A percentile compares a stretch with the other conserved stretches of the same genome.
Evolutionary conservation across 2,329 filamentous ascomycete species (phyloP).

Genomic region (Juglanconis sp.): DNA sequence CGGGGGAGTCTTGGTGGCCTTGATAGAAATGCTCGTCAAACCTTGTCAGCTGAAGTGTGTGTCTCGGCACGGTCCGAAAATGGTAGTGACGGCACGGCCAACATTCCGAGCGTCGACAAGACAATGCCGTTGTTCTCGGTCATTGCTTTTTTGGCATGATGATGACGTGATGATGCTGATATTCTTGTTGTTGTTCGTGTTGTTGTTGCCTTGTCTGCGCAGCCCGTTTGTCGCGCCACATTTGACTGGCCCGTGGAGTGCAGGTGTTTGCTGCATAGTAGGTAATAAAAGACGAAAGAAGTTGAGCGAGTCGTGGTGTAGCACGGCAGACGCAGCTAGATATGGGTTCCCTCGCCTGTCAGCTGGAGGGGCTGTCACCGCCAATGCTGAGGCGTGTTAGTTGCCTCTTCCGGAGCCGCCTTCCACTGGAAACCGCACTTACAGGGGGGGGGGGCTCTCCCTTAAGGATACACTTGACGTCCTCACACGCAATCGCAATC

Average conservation of each 20-base stretch:
- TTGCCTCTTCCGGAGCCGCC: slow-evolving; percentile 2
- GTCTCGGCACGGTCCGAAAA: neutral
- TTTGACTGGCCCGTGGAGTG: neutral
- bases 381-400: slow-evolving; percentile 1
- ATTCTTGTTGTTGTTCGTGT: neutral
- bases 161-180: neutral
- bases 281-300: neutral
- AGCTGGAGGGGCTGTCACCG: neutral
- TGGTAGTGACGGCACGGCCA: no score
- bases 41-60: no score
- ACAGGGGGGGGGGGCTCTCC: no score
- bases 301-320: slow-evolving; percentile 11
- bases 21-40: neutral
- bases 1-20: neutral
- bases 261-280: no score
- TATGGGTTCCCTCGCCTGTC: neutral
- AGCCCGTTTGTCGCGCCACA: neutral
- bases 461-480: neutral
- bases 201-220: no score
- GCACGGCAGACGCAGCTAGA: slow-evolving; percentile 12
- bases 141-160: neutral
- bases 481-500: neutral
- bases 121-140: neutral
- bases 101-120: neutral
- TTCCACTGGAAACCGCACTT: neutral